phyloP scores from a whole-genome alignment of 2,329 filamentous ascomycete genomes.

The Colletotrichum navitas region DNA sequence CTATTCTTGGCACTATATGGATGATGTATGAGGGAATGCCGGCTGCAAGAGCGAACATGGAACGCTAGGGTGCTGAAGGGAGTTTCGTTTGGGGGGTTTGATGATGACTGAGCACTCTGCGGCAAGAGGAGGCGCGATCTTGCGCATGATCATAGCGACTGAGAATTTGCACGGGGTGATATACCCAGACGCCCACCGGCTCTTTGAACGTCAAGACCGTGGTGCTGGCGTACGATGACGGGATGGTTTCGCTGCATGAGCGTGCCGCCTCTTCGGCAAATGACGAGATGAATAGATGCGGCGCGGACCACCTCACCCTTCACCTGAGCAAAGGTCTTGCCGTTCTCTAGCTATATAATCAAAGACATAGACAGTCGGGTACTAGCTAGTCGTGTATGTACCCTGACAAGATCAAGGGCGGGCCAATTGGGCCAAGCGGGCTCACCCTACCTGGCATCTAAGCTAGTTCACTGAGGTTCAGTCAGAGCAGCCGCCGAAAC shows the following conservation, averaged over 20 bases:
- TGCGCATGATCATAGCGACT: slow-evolving; percentile 62
- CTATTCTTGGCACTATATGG: slow-evolving; percentile 48
- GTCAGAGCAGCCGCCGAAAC: not conserved
- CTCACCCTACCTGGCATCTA: too few relatives aligned
- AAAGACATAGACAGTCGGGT: not conserved
- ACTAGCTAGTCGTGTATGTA: not conserved
- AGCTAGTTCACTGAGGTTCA: not conserved
- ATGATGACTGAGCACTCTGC: slow-evolving; percentile 79
- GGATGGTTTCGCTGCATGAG: slow-evolving; percentile 66
- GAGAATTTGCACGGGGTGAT: slow-evolving; percentile 78
- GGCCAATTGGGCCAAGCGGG: too few relatives aligned
- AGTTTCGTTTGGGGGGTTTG: slow-evolving; percentile 77
- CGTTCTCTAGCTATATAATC: too few relatives aligned
- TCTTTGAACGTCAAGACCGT: slow-evolving; percentile 73
- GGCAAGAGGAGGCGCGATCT: slow-evolving; percentile 67
- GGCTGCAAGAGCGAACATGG: slow-evolving; percentile 71
- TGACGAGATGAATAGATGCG: slow-evolving; percentile 63
- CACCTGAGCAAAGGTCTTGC: too few relatives aligned
- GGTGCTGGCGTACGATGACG: slow-evolving; percentile 64
- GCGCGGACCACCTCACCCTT: too few relatives aligned
- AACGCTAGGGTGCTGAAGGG: slow-evolving; percentile 76
- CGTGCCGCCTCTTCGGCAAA: slow-evolving; percentile 65
- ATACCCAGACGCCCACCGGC: slow-evolving; percentile 75
- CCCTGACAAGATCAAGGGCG: too few relatives aligned
- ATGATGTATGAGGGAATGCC: slow-evolving; percentile 77